Base-by-base conservation (phyloP, 73 alveolate genomes). In the Halteria grandinella region DNA sequence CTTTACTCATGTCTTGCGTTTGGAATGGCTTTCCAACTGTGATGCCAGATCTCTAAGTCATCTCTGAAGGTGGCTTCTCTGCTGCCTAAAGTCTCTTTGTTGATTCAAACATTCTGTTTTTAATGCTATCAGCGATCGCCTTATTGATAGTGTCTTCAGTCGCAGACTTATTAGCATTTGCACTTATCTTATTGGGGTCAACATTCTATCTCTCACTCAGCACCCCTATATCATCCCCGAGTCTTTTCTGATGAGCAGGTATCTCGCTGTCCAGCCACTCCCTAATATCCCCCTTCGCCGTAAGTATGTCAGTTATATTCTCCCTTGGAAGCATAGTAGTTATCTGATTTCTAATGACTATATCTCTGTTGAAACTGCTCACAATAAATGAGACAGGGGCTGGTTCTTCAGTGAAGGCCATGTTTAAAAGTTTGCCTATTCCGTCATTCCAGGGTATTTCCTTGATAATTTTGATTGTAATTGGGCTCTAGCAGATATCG, bases 371-470 rank as follows among this genome's bases (percentile, higher is more conserved):
- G 10, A 62, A 47, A 14, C 24, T 29, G 18, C 63, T 55, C 2
- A 77, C 43, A 15, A 77, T 77, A 10, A 62, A 4, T 12, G 81
- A 60, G 1, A 63, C 75, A 21, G 80, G 64, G 6, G 40, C 45
- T 45, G 58, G 60, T 40, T 77, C 88, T 33, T 77, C 74, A 17
- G 70, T 59, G 28, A 77, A 77, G 34, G 80, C 66, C 15, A 52
- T 10, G 23, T 44, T 47, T 8, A 77, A 29, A 15, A 77, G 12
- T 33, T 69, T 62, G n/a, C 82, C 88, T 1, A 77, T 45, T 7
- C 88, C 88, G 8, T 77, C 88, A 17, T 52, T 54, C 88, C 88
- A 77, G 11, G 78, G 62, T 0, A 62, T 77, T 34, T 77, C 88
- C 49, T 77, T 77, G n/a, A 77, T 63, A 2, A 77, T 63, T 51